Evolutionary conservation across 1,139 yeast species (phyloP).

Genomic region (Yamadazyma dushanensis): DNA sequence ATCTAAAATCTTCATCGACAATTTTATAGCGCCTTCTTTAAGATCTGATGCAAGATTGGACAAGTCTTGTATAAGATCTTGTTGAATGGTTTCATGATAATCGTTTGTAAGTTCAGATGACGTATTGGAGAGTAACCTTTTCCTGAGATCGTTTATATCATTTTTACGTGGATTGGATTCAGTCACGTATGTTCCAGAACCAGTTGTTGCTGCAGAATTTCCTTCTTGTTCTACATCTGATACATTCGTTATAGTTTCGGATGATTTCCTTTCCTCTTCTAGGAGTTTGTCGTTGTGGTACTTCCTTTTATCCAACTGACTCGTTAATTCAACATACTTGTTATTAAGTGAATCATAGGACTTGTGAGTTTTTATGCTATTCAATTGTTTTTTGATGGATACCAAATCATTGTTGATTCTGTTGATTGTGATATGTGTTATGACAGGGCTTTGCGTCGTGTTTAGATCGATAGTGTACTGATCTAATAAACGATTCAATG

Average conservation of each 20-base stretch:
- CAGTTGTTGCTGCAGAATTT: background rate
- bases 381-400: slow-evolving; percentile 11
- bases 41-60: slow-evolving; percentile 36
- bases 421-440: slow-evolving; percentile 5
- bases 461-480: slow-evolving; percentile 12
- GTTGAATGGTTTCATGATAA: slow-evolving; percentile 47
- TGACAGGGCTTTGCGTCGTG: slow-evolving; percentile 2
- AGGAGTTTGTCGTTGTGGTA: slow-evolving; percentile 4
- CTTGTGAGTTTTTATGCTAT: slow-evolving; percentile 11
- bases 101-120: slow-evolving; percentile 21
- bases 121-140: slow-evolving; percentile 12
- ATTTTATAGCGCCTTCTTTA: slow-evolving; percentile 36
- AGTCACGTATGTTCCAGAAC: slow-evolving; percentile 1
- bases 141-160: slow-evolving; percentile 13
- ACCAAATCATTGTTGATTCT: slow-evolving; percentile 14
- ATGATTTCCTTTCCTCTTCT: background rate
- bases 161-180: slow-evolving; percentile 5
- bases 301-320: slow-evolving; percentile 13
- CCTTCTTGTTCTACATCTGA: background rate
- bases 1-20: slow-evolving; percentile 36
- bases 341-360: slow-evolving; percentile 8
- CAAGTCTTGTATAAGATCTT: slow-evolving; percentile 40
- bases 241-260: background rate
- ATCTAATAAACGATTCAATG: slow-evolving; percentile 13
- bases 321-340: slow-evolving; percentile 10